Evolutionary conservation across 805 yeast species (phyloP), one percentile per base, ranked within the genome.

Genomic region (Yamadazyma sp.): DNA sequence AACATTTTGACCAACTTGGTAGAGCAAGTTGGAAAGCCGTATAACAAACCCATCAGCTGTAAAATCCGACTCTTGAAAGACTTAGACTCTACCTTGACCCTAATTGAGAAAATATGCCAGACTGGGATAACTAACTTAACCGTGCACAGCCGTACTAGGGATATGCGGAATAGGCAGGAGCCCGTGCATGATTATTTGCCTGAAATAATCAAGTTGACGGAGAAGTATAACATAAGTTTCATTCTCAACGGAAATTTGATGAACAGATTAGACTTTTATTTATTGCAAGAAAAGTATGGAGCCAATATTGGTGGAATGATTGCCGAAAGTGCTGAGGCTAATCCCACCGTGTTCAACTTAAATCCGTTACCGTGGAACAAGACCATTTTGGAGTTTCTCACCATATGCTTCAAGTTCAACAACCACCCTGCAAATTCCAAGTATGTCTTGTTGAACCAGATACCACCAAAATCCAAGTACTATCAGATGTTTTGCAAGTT

Each of bases 51-150:
- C 17, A 88, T 93, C 37, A 84, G 95, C 53, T 95, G 89, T 36
- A 93, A 93, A 60, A 93, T 93, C 37, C 71, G 99, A 43, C 57
- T 93, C 3, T 63, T 93, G 25, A 68, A 75, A 5, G 76, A 78
- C 23, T 71, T 58, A 9, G 46, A 47, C 18, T 60, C 77, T 6
- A 79, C 96, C 0, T 56, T 82, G 37, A 64, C 54, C 1, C 65
- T 91, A 30, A 84, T 91, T 0, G 63, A 59, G 28, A 46, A 50
- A 33, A 61, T 68, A 7, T 64, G 71, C 51, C 57, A 65, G 22
- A 93, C 99, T 0, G 99, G 99, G 1, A 85, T 93, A 29, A 44
- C 81, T 1, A 86, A 88, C 53, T 65, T 93, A 48, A 93, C 98
- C 0, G 77, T 93, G 3, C 99, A 93, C 60, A 93, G 98, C 57